phyloP scores from a whole-genome alignment of 2,329 filamentous ascomycete genomes.

The Colletotrichum tamarilloi region DNA sequence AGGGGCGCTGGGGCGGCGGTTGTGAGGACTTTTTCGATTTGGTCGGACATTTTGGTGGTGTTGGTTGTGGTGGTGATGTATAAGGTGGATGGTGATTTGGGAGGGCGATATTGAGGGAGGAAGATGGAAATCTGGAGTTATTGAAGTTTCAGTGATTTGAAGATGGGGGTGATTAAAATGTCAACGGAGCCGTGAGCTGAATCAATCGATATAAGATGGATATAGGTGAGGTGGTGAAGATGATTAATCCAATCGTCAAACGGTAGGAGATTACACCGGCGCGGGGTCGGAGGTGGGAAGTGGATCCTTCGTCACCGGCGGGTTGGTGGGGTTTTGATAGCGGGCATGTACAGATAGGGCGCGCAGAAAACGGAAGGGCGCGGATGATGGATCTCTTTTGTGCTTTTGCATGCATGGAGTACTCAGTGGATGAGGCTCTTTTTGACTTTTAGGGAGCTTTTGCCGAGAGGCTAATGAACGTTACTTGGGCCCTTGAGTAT shows the following conservation, averaged over 20 bases:
- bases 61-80: neutral
- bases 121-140: too few species aligned
- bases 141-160: neutral
- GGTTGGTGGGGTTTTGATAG: neutral
- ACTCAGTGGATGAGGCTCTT: too few species aligned
- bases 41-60: slow-evolving; percentile 11
- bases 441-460: too few species aligned
- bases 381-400: too few species aligned
- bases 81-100: too few species aligned
- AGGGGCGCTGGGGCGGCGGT: slow-evolving; percentile 50
- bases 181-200: too few species aligned
- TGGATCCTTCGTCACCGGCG: slow-evolving; percentile 12
- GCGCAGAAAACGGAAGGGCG: too few species aligned
- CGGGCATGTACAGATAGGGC: neutral
- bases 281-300: slow-evolving; percentile 19
- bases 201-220: neutral
- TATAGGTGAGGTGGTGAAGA: neutral
- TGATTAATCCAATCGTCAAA: slow-evolving; percentile 6
- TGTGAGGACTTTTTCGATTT: slow-evolving; percentile 37
- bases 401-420: too few species aligned
- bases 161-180: neutral
- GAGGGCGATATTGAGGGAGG: too few species aligned
- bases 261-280: slow-evolving; percentile 9
- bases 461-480: too few species aligned
- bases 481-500: too few species aligned